Percentiles rank a stretch among this genome's conserved stretches.
Conservation (phyloP, 257 asterid species). For the Ballota nigra region DNA sequence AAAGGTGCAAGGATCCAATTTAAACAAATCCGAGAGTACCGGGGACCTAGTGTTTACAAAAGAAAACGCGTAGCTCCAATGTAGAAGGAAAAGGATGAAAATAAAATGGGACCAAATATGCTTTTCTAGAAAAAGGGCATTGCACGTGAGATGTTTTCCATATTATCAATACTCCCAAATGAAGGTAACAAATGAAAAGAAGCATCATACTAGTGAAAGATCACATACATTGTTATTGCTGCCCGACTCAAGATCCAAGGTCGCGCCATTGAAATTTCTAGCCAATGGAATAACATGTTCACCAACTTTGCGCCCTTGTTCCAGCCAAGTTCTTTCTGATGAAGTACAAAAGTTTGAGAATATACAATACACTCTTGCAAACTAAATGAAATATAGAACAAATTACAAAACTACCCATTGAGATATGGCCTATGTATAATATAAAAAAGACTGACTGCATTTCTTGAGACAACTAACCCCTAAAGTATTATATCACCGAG, state of each 20-base stretch:
- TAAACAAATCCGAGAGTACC: background rate
- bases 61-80: background rate
- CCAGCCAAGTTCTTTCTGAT: constrained; percentile 87
- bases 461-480: background rate
- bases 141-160: background rate
- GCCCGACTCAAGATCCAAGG: constrained; percentile 75
- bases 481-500: background rate
- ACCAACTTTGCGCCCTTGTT: constrained; percentile 89
- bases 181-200: background rate
- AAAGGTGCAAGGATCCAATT: background rate
- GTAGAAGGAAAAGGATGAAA: background rate
- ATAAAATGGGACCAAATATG: background rate
- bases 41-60: background rate
- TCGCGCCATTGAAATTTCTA: constrained; percentile 75
- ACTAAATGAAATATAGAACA: background rate
- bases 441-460: background rate
- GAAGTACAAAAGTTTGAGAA: constrained; percentile 18
- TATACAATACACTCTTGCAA: background rate
- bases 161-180: background rate
- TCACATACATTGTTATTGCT: constrained; percentile 50
- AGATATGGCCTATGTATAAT: background rate
- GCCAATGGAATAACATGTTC: constrained; percentile 98
- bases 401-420: background rate
- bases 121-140: background rate
- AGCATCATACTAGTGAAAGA: constrained; percentile 15